Percentiles rank a stretch among this genome's conserved stretches.
These are phyloP conservation scores for Viola pubescens DNA, from an alignment of 441 rosid species.

Conservation along the genomic window DNA sequence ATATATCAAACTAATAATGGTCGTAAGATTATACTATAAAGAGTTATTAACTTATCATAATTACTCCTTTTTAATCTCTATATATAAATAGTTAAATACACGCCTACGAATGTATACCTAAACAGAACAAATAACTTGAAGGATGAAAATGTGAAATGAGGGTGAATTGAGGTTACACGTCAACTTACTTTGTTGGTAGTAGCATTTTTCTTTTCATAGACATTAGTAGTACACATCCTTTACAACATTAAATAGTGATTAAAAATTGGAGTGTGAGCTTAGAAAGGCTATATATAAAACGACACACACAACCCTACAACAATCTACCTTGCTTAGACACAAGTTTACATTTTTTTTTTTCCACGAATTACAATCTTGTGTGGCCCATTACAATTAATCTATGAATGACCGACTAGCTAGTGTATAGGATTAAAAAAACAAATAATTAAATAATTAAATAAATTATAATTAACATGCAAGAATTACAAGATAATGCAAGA, in stretches of 20 bases:
- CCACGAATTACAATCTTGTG: not conserved
- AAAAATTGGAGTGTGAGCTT: constrained; percentile 24
- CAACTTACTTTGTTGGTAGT: not conserved
- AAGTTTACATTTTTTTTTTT: constrained; percentile 9
- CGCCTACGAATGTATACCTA: no score
- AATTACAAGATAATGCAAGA: constrained; percentile 17
- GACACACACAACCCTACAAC: constrained; percentile 24
- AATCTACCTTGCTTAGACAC: constrained; percentile 24
- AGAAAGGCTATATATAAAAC: constrained; percentile 14
- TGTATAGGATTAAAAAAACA: constrained; percentile 5
- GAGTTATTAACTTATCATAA: no score
- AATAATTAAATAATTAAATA: no score
- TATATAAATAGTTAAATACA: no score
- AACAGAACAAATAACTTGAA: no score
- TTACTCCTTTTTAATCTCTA: no score
- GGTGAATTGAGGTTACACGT: no score
- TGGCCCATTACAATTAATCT: constrained; percentile 26
- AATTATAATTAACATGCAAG: not conserved
- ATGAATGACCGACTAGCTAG: constrained; percentile 26
- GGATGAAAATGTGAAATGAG: no score
- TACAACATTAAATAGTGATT: not conserved
- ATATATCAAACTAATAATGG: no score
- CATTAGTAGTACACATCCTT: constrained; percentile 9
- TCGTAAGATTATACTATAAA: no score
- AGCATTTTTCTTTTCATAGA: not conserved